These are phyloP conservation scores for Amesomyces nigricolor DNA, from an alignment of 2,329 filamentous ascomycete species.

Conservation along the genomic window DNA sequence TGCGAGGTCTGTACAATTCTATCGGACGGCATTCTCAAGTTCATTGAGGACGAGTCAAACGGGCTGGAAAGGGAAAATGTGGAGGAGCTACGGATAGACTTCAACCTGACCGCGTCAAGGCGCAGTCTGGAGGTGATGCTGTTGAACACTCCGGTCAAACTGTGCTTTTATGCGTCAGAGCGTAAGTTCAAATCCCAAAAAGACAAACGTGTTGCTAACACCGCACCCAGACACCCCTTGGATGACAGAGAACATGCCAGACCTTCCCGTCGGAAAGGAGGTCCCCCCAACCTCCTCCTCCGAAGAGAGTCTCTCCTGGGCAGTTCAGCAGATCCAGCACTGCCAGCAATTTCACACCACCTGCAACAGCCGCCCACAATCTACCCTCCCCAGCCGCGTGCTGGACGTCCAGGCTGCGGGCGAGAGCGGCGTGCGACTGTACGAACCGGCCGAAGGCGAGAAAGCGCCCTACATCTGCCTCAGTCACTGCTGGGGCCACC, in stretches of 20 bases:
- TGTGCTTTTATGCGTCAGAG: conserved; percentile 15
- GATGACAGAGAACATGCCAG: conserved; percentile 13
- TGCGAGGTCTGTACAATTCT: conserved; percentile 12
- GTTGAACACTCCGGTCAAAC: conserved; percentile 4
- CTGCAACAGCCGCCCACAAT: background rate
- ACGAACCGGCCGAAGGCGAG: conserved; percentile 4
- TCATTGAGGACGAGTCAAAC: background rate
- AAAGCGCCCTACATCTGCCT: conserved; percentile 14
- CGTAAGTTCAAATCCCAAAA: background rate
- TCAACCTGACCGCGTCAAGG: conserved; percentile 7
- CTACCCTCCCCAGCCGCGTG: conserved; percentile 12
- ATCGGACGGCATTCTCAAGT: conserved; percentile 7
- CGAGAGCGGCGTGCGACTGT: conserved; percentile 7
- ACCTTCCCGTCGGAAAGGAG: conserved; percentile 2
- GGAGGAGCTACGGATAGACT: conserved; percentile 11
- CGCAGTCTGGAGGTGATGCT: conserved; percentile 12
- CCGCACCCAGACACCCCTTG: conserved; percentile 1
- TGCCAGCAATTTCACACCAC: conserved; percentile 9
- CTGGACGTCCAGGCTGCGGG: conserved; percentile 3
- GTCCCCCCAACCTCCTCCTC: conserved; percentile 9
- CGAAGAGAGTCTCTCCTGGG: conserved; percentile 13
- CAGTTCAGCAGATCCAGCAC: conserved; percentile 2
- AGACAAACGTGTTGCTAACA: background rate
- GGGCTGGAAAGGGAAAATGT: background rate
- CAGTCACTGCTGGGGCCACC: conserved; percentile 24